Conservation (phyloP, 1,284 basidiomycete species). For the Flammula alnicola region DNA sequence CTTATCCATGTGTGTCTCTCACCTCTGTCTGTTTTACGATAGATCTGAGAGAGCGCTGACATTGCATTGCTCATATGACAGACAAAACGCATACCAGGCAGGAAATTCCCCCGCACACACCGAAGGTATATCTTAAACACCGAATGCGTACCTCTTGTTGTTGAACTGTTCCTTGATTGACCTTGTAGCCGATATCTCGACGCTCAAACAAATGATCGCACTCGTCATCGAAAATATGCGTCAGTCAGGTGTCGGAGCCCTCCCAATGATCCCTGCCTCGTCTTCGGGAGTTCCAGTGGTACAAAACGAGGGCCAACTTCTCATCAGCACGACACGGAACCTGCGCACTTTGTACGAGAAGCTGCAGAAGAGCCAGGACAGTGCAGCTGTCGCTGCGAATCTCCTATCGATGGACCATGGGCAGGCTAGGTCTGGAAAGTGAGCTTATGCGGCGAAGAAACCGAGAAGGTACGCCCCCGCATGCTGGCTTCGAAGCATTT, state of each 20-base stretch:
- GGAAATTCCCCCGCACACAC: slow-evolving; percentile 52
- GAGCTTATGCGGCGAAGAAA: too few species aligned
- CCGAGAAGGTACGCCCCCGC: too few species aligned
- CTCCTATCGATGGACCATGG: slow-evolving; percentile 24
- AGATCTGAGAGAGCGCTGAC: background rate
- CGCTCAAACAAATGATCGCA: slow-evolving; percentile 50
- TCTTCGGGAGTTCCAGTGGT: background rate
- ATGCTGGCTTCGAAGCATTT: too few species aligned
- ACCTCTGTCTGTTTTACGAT: background rate
- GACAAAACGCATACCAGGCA: slow-evolving; percentile 58
- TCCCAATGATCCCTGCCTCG: slow-evolving; percentile 35
- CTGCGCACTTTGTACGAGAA: slow-evolving; percentile 24
- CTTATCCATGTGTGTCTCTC: slow-evolving; percentile 50
- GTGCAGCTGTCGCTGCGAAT: slow-evolving; percentile 27
- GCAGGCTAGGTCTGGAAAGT: too few species aligned
- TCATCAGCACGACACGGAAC: slow-evolving; percentile 12
- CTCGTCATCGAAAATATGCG: slow-evolving; percentile 49
- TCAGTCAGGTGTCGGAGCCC: slow-evolving; percentile 55
- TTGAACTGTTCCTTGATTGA: background rate
- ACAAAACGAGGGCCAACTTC: slow-evolving; percentile 20
- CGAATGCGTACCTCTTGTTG: too few species aligned
- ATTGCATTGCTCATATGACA: slow-evolving; percentile 27
- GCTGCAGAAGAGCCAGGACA: slow-evolving; percentile 24
- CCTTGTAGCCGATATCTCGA: slow-evolving; percentile 44
- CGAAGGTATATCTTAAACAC: slow-evolving; percentile 39